Percentiles rank a stretch among this genome's conserved stretches.
phyloP scores from a whole-genome alignment of 768 basidiomycete genomes.

The Macrolepiota albuminosa region DNA sequence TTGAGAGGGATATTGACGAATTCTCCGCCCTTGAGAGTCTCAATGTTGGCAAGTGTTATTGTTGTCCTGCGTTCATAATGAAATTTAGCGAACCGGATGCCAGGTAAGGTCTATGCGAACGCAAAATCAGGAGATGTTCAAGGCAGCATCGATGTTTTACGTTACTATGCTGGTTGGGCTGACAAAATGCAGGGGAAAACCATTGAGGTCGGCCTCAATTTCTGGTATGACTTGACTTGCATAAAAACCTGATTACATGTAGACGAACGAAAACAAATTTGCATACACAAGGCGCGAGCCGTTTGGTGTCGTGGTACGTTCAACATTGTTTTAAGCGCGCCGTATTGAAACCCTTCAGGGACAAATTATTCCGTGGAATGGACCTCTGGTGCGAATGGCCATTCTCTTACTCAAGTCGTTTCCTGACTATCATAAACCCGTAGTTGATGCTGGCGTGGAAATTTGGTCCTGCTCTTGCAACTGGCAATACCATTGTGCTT shows the following conservation, averaged over 20 bases:
- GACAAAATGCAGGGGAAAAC: conserved; percentile 75
- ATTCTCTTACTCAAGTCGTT: neutral
- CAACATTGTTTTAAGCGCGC: neutral
- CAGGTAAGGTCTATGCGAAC: conserved; percentile 52
- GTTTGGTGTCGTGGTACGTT: conserved; percentile 38
- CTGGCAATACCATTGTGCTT: conserved; percentile 59
- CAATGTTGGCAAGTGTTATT: conserved; percentile 18
- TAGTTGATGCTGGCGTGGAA: conserved; percentile 25
- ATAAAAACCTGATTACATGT: neutral
- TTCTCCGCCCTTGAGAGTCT: conserved; percentile 25
- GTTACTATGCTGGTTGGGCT: conserved; percentile 84
- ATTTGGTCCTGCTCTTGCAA: conserved; percentile 26
- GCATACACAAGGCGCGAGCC: conserved; percentile 47
- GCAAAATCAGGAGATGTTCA: conserved; percentile 45
- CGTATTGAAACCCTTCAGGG: conserved; percentile 15
- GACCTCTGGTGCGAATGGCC: conserved; percentile 21
- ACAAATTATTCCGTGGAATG: conserved; percentile 59
- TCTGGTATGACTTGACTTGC: too few relatives aligned
- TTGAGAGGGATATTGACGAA: conserved; percentile 24
- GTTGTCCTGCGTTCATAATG: neutral
- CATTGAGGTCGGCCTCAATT: conserved; percentile 39
- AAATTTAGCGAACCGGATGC: neutral
- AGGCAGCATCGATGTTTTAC: conserved; percentile 41
- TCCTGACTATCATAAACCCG: neutral
- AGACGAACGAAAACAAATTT: conserved; percentile 24